Evolutionary conservation across 2,329 filamentous ascomycete species (phyloP), one percentile per base, ranked within the genome.

Genomic region (Fusarium globosum): DNA sequence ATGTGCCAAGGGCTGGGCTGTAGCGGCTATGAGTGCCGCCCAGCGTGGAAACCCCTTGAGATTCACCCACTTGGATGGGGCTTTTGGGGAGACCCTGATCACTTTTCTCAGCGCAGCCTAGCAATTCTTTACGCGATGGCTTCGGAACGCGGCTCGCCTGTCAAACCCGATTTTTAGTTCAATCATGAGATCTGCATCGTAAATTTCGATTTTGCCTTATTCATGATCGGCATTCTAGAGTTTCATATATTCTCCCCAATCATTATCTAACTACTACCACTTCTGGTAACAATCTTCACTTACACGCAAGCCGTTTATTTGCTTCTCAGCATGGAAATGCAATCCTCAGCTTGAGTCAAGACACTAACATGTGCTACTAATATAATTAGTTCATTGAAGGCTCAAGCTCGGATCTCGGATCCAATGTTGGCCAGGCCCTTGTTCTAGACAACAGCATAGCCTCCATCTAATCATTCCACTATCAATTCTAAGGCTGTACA

Each of bases 1-100:
- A 58, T 28, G 42, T 46, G 69, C 72, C 72, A 75, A 75, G 72
- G 66, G 45, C 72, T 75, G 61, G 72, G 65, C 61, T 42, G 33
- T 43, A 62, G 72, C 72, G 69, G 69, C 41, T 75, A 64, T 48
- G 36, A 61, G 43, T 71, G 68, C 71, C 71, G 71, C 69, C 56
- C 49, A 48, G 61, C 41, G 43, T 57, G 48, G 20, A 63, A 62
- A 58, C 60, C 52, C 49, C 57, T 66, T 48, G 43, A 45, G 46
- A 39, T 21, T 26, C 46, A 39, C 23, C 55, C 60, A 61, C 63
- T 48, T 42, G 55, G 58, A 43, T 39, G 41, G 56, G 43, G 30
- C 23, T 41, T 39, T 61, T 63, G 52, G 46, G 51, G 46, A 43
- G 56, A 65, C 72, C 69, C 69, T 73, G 65, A 72, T 53, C 55